Conservation (phyloP, 2,329 filamentous ascomycete genomes). For the Colletotrichum noveboracense region DNA sequence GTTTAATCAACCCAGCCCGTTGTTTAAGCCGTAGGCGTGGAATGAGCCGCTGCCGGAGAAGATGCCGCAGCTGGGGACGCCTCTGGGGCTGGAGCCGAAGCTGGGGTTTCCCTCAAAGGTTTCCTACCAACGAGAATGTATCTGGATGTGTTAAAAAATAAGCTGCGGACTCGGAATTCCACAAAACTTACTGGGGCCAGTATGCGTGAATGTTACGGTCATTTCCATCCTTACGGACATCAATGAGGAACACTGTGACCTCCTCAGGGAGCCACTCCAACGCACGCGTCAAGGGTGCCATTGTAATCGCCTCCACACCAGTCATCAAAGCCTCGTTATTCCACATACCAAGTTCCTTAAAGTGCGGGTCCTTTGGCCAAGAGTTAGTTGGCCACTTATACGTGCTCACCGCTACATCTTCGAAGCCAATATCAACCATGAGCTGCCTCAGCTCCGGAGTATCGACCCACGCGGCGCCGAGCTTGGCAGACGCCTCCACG, state of each 20-base stretch:
- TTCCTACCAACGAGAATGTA: not conserved
- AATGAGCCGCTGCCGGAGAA: too few relatives aligned
- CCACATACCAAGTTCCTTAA: not conserved
- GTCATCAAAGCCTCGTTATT: fast-evolving
- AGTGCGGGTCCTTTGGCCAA: not conserved
- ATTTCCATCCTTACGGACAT: not conserved
- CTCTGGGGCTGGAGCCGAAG: too few relatives aligned
- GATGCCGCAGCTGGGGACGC: too few relatives aligned
- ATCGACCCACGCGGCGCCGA: not conserved
- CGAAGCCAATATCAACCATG: not conserved
- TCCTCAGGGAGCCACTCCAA: not conserved
- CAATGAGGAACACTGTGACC: not conserved
- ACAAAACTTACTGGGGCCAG: not conserved
- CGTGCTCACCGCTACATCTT: fast-evolving
- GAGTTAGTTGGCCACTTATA: not conserved
- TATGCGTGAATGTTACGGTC: not conserved
- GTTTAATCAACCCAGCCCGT: too few relatives aligned
- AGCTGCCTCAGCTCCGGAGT: not conserved
- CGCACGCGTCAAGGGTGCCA: not conserved
- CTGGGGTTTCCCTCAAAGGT: fast-evolving
- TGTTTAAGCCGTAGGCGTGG: too few relatives aligned
- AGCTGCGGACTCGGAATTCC: fast-evolving
- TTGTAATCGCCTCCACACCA: not conserved
- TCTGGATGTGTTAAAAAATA: not conserved
- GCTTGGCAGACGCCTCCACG: not conserved